A percentile compares a stretch with the other conserved stretches of the same genome.
phyloP scores from a whole-genome alignment of 73 alveolate species.

The Symbiodinium natans region DNA sequence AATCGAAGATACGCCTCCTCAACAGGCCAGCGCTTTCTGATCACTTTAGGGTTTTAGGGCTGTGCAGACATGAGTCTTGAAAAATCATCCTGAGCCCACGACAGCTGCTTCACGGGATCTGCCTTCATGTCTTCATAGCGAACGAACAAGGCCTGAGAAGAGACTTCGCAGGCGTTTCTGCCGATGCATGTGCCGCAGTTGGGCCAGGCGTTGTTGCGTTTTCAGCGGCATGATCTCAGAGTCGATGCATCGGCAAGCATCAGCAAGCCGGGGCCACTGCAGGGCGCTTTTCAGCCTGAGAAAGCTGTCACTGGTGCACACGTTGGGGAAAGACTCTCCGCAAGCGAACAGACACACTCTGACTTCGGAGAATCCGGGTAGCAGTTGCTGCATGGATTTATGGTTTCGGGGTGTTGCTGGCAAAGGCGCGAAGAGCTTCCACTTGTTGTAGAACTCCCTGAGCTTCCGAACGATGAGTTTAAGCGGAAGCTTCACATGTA shows the following conservation, averaged over 20 bases:
- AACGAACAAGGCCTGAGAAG: slow-evolving; percentile 15
- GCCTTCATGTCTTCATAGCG: slow-evolving; percentile 33
- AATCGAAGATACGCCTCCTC: slow-evolving; percentile 48
- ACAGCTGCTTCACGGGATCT: slow-evolving; percentile 27
- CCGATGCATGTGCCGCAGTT: too few species aligned
- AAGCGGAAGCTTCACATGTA: neutral
- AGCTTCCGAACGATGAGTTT: neutral
- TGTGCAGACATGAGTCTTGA: too few species aligned
- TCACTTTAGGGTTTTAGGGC: too few species aligned
- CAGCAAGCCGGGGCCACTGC: neutral
- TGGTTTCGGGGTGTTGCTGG: neutral
- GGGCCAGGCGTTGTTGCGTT: too few species aligned
- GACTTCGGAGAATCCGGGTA: too few species aligned
- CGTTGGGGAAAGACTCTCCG: too few species aligned
- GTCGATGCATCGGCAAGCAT: neutral
- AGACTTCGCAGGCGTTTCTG: too few species aligned
- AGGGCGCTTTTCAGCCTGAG: neutral
- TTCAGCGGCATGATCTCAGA: too few species aligned
- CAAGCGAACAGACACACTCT: too few species aligned
- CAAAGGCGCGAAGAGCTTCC: neutral
- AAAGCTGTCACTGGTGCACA: neutral
- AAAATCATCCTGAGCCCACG: slow-evolving; percentile 6
- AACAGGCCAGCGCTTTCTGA: too few species aligned
- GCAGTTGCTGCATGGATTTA: too few species aligned
- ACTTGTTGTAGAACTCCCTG: slow-evolving; percentile 1